phyloP scores from a whole-genome alignment of 495 filamentous ascomycete species.

The Penicilliopsis zonata region DNA sequence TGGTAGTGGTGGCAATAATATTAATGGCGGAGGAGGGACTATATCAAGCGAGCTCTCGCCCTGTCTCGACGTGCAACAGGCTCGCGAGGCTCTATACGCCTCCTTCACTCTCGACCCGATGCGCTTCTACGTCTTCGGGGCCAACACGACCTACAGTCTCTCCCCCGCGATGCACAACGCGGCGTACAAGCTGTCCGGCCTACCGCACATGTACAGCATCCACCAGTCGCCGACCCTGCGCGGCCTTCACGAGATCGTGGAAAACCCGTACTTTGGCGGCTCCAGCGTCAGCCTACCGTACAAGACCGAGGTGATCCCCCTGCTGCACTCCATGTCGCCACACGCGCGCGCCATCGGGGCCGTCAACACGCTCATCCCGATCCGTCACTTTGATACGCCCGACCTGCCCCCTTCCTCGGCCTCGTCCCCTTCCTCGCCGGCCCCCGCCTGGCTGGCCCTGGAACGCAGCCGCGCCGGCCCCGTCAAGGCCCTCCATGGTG shows the following conservation, averaged over 20 bases:
- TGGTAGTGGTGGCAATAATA: too few relatives aligned
- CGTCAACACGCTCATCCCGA: constrained; percentile 64
- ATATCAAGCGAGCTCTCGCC: constrained; percentile 18
- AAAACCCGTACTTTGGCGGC: constrained; percentile 58
- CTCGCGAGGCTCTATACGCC: constrained; percentile 36
- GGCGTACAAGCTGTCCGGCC: constrained; percentile 54
- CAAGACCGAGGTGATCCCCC: constrained; percentile 59
- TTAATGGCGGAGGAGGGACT: too few relatives aligned
- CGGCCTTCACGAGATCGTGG: constrained; percentile 49
- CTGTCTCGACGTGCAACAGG: constrained; percentile 30
- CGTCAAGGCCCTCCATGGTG: constrained; percentile 56
- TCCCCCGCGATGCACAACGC: constrained; percentile 55
- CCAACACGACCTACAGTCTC: constrained; percentile 31
- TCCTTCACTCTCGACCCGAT: constrained; percentile 42
- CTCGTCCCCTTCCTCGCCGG: too few relatives aligned
- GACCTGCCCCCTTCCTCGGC: constrained; percentile 24
- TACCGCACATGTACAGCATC: constrained; percentile 59
- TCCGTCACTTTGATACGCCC: constrained; percentile 42
- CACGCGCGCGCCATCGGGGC: constrained; percentile 71
- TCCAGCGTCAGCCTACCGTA: constrained; percentile 63
- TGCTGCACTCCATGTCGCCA: constrained; percentile 55
- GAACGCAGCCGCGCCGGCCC: constrained; percentile 51
- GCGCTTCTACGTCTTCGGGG: constrained; percentile 33
- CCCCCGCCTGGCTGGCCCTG: too few relatives aligned
- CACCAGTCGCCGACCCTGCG: constrained; percentile 56